Evolutionary conservation across 2,329 filamentous ascomycete species (phyloP).

Genomic region (Diaporthe sp.): DNA sequence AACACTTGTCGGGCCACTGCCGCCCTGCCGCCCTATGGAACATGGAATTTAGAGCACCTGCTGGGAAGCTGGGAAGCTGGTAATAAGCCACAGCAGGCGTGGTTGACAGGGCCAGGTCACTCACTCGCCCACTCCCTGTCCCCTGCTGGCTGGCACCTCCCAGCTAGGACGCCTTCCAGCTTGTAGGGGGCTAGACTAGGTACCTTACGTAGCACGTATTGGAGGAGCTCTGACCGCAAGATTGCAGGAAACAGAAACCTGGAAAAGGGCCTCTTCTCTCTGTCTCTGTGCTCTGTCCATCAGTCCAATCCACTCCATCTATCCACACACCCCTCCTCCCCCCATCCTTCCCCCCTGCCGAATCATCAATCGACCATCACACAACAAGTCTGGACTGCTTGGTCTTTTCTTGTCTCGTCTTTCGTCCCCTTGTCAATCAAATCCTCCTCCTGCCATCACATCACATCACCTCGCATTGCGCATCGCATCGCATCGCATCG

Average conservation of each 20-base stretch:
- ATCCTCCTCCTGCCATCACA: slow-evolving; percentile 14
- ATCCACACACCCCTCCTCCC: not conserved
- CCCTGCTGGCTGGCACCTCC: slow-evolving; percentile 5
- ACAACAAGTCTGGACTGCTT: slow-evolving; percentile 7
- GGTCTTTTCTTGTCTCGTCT: slow-evolving; percentile 26
- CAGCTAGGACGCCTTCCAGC: not conserved
- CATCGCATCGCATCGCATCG: slow-evolving; percentile 7
- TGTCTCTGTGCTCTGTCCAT: not conserved
- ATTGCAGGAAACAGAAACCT: slow-evolving; percentile 23
- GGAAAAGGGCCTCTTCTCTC: slow-evolving; percentile 3
- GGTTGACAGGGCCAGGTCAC: slow-evolving; percentile 5
- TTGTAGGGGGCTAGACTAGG: slow-evolving; percentile 3
- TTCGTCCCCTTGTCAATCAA: slow-evolving; percentile 13
- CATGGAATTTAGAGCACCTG: not conserved
- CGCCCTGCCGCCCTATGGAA: slow-evolving; percentile 10
- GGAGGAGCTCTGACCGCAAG: slow-evolving; percentile 30
- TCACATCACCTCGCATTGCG: slow-evolving; percentile 30
- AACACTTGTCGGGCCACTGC: slow-evolving; percentile 3
- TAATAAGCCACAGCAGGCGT: not conserved
- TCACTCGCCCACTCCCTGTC: slow-evolving; percentile 17
- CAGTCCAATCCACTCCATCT: not conserved
- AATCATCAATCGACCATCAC: slow-evolving; percentile 17
- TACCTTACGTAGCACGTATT: not conserved
- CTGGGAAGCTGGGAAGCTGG: too few relatives aligned
- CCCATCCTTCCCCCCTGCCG: not conserved